Conservation (phyloP, 805 yeast species). For the Monosporozyma yasuniensis region DNA sequence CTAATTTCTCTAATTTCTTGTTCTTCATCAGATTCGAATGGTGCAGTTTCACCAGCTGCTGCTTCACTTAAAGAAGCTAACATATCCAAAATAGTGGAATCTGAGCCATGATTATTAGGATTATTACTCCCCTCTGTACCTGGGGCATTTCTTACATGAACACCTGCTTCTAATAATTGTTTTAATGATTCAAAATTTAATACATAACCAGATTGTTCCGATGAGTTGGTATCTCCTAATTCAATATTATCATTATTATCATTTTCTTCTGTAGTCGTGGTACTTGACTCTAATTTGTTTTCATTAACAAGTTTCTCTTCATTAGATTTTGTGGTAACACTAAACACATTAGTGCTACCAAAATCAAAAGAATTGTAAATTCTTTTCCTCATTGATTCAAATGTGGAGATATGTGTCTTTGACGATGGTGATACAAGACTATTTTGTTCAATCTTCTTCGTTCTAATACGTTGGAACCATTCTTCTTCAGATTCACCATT, state of each 20-base stretch:
- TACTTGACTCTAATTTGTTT: background rate
- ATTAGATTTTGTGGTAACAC: slow-evolving; percentile 19
- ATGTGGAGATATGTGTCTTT: slow-evolving; percentile 16
- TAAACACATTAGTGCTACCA: slow-evolving; percentile 34
- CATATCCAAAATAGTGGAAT: slow-evolving; percentile 52
- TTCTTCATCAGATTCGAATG: slow-evolving; percentile 8
- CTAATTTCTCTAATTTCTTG: slow-evolving; percentile 7
- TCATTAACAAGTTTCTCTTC: slow-evolving; percentile 18
- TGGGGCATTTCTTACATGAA: slow-evolving; percentile 34
- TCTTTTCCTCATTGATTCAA: slow-evolving; percentile 43
- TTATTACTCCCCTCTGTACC: background rate
- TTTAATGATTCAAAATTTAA: slow-evolving; percentile 11
- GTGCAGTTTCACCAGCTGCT: slow-evolving; percentile 24
- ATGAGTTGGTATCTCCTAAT: background rate
- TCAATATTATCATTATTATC: slow-evolving; percentile 10
- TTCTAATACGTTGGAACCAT: slow-evolving; percentile 52
- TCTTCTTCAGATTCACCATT: slow-evolving; percentile 43
- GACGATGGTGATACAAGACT: slow-evolving; percentile 7
- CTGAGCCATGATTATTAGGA: slow-evolving; percentile 27
- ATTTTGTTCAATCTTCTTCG: slow-evolving; percentile 31
- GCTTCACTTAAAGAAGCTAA: slow-evolving; percentile 42
- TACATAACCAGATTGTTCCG: background rate
- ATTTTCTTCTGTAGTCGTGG: slow-evolving; percentile 18
- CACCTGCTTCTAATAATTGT: slow-evolving; percentile 15
- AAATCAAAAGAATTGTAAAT: slow-evolving; percentile 41